Evolutionary conservation across 208 protist genomes (phyloP), one percentile per base, ranked within the genome.

Genomic region (Leishmania aethiopica): DNA sequence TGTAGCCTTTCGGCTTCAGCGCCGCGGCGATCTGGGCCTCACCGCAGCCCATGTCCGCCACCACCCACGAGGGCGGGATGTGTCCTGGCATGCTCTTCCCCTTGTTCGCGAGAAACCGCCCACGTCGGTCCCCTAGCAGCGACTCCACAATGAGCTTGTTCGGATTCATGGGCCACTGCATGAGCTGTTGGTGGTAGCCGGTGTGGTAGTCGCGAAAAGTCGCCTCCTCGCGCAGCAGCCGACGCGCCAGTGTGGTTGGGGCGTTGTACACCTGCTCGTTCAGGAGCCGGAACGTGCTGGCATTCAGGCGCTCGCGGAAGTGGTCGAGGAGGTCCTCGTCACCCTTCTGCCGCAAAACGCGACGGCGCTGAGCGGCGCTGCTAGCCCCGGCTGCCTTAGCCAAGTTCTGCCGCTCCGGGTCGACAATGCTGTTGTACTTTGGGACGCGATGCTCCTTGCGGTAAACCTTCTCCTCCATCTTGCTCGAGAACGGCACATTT

Each of bases 31-130:
- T 91, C 77, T 95, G 95, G 22, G 98, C 98, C 45, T 98, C 97
- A 3, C 98, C 98, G 84, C 98, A 99, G 51, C 98, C 98, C 91
- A 99, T 98, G 83, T 99, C 98, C 37, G 94, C 97, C 45, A 99
- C 93, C n/a, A 94, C 86, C 89, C 96, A 94, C 75, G 82, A 94
- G 28, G 73, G 82, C 2, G 96, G 96, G 77, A 96, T 96, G 80
- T 93, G 83, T 5, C 93, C 92, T 15, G 92, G 93, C 90, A 95
- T 93, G 70, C 85, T 92, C 86, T 97, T 98, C 22, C 75, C 86
- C 80, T 95, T 94, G 84, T 97, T 96, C 45, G 85, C 88, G 19
- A 93, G 70, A 75, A 98, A 97, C 53, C 88, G 87, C 2, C 93
- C 93, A 69, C 94, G 95, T 15, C 89, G 86, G 78, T 97, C 93